Base-by-base conservation (phyloP, 192 early-diverging fungal species). In the Coemansia sp. region DNA sequence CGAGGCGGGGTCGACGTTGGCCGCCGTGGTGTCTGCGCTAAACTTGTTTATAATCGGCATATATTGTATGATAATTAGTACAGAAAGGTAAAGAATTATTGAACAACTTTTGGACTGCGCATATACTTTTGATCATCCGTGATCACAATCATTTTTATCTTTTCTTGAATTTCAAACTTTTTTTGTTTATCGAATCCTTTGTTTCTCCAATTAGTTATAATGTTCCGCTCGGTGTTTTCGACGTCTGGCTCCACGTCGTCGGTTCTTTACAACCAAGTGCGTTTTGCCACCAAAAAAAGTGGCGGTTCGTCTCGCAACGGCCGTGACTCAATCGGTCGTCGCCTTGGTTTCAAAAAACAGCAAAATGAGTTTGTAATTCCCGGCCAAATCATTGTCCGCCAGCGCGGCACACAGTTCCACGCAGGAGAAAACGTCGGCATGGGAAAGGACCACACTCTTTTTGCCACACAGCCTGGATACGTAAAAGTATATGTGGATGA, bases 301-400 rank as follows among this genome's bases (percentile, higher is more conserved):
- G 89, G 88, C 54, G 91, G 91, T 61, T 89, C 89, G 11, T 87
- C 91, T 45, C 86, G 87, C 54, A 93, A 91, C 74, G 86, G 86
- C 32, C 82, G 89, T 61, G 90, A 93, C 68, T 91, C 91, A 10
- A 83, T 88, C 23, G 90, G 90, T 84, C 84, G 86, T 69, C 83
- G 88, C 57, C 78, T 93, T 29, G 90, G 91, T 26, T 85, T 91
- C 62, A 93, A 93, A 82, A 88, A 88, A 54, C 65, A 68, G 69
- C 70, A 74, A 53, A 86, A 82, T 55, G 85, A 93, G 70, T 81
- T 78, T 39, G 91, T 91, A 20, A 78, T 88, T 43, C 82, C 88
- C 1, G 91, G 91, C 27, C 89, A 90, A 68, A 91, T 93, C 57
- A 87, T 93, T 66, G 86, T 90, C 45, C 86, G 91, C 65, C 91